phyloP scores from a whole-genome alignment of 768 basidiomycete genomes.

The Trametes villosa region DNA sequence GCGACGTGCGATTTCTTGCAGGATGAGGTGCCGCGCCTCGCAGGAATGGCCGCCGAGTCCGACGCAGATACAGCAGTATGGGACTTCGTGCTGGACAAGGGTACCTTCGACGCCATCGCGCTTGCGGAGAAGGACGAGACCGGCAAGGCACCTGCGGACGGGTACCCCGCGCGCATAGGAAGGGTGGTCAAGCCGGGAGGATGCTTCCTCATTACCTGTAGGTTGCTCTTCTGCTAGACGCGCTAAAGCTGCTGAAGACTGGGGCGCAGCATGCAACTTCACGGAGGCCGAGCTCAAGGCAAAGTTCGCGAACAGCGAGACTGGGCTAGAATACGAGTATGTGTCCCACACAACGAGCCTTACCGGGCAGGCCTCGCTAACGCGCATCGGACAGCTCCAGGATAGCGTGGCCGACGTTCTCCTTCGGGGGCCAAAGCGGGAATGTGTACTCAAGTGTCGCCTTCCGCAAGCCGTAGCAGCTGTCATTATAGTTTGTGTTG shows the following conservation, averaged over 20 bases:
- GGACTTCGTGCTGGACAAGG: slow-evolving; percentile 84
- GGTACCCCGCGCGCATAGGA: slow-evolving; percentile 62
- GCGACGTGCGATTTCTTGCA: slow-evolving; percentile 66
- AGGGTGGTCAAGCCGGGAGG: slow-evolving; percentile 67
- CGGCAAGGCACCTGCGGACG: slow-evolving; percentile 56
- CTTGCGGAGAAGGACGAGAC: slow-evolving; percentile 60
- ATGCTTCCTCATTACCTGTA: slow-evolving; percentile 80
- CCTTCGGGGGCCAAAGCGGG: slow-evolving; percentile 78
- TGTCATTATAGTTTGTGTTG: neutral
- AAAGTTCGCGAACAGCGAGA: slow-evolving; percentile 52
- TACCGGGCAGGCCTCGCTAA: neutral
- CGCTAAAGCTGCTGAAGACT: neutral
- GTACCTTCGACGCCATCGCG: slow-evolving; percentile 88
- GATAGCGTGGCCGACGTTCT: slow-evolving; percentile 73
- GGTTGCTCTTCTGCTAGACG: slow-evolving; percentile 29
- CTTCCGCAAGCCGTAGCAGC: slow-evolving; percentile 50
- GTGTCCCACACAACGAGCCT: slow-evolving; percentile 5
- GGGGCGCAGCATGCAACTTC: slow-evolving; percentile 68
- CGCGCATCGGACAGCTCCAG: slow-evolving; percentile 53
- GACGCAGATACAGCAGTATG: slow-evolving; percentile 42
- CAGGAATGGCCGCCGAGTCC: slow-evolving; percentile 18
- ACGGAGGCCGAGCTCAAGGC: slow-evolving; percentile 74
- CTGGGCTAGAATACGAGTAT: slow-evolving; percentile 68
- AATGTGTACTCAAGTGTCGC: slow-evolving; percentile 73
- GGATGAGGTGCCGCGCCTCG: slow-evolving; percentile 48